Evolutionary conservation across 345 rosid genomes (phyloP).

Genomic region (Hevea brasiliensis): DNA sequence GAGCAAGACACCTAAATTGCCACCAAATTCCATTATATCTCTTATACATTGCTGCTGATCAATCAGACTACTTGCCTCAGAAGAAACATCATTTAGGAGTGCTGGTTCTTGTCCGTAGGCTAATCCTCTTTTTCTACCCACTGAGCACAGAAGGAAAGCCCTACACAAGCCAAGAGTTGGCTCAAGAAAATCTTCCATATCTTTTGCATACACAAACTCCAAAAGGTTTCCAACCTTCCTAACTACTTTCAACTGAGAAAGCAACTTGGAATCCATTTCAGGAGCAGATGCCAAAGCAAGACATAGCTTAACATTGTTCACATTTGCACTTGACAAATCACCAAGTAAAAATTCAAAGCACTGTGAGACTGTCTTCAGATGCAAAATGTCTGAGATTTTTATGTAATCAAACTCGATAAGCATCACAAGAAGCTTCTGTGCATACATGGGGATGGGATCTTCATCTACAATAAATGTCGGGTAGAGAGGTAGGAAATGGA

Average conservation of each 20-base stretch:
- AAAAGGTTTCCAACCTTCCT: conserved; percentile 83
- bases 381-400: conserved; percentile 69
- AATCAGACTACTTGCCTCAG: conserved; percentile 34
- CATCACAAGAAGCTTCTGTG: conserved; percentile 94
- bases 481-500: conserved; percentile 92
- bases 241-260: conserved; percentile 78
- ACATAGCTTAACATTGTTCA: conserved; percentile 84
- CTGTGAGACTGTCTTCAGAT: conserved; percentile 76
- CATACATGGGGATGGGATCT: conserved; percentile 96
- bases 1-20: conserved; percentile 66
- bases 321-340: conserved; percentile 83
- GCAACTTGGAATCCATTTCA: conserved; percentile 86
- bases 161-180: conserved; percentile 80
- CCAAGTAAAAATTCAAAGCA: conserved; percentile 93
- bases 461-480: conserved; percentile 90
- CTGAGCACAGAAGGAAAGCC: conserved; percentile 71
- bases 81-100: conserved; percentile 55
- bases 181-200: conserved; percentile 95
- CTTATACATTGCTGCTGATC: conserved; percentile 61
- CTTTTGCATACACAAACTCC: conserved; percentile 83
- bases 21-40: conserved; percentile 79
- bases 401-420: conserved; percentile 74
- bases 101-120: conserved; percentile 54
- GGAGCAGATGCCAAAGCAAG: conserved; percentile 92
- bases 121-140: conserved; percentile 52